Percentiles rank a stretch among this genome's conserved stretches.
phyloP scores from a whole-genome alignment of 1,284 basidiomycete genomes.

The Termitomyces sp. region DNA sequence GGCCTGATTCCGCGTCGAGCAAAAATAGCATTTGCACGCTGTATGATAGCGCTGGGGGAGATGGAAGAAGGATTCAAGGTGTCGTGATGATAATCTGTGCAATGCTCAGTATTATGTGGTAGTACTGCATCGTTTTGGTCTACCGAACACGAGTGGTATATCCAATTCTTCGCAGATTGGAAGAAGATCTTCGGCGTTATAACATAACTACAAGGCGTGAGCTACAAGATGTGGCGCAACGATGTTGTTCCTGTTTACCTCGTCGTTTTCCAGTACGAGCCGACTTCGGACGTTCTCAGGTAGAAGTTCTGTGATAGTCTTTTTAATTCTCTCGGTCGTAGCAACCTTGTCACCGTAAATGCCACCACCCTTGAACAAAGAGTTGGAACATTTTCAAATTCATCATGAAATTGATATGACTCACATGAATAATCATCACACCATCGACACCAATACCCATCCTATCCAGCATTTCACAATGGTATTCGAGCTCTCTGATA shows the following conservation, averaged over 20 bases:
- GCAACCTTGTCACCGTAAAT: slow-evolving; percentile 75
- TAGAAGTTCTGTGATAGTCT: slow-evolving; percentile 57
- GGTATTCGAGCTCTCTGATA: slow-evolving; percentile 77
- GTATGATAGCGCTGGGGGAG: slow-evolving; percentile 55
- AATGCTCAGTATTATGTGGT: neutral
- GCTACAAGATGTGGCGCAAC: neutral
- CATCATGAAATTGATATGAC: slow-evolving; percentile 17
- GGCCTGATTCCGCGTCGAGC: slow-evolving; percentile 69
- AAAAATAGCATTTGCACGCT: slow-evolving; percentile 75
- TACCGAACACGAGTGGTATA: slow-evolving; percentile 73
- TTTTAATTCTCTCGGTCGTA: slow-evolving; percentile 70
- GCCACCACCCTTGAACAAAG: slow-evolving; percentile 54
- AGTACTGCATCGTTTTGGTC: neutral
- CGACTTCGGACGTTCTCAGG: slow-evolving; percentile 64
- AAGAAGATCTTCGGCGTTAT: slow-evolving; percentile 81
- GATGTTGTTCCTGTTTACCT: slow-evolving; percentile 40
- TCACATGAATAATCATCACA: slow-evolving; percentile 76
- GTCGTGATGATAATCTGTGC: slow-evolving; percentile 77
- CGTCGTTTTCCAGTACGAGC: slow-evolving; percentile 89
- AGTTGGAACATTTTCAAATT: neutral
- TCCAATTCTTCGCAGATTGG: slow-evolving; percentile 78
- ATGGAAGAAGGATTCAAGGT: slow-evolving; percentile 60
- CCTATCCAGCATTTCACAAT: slow-evolving; percentile 79
- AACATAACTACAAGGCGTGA: slow-evolving; percentile 62
- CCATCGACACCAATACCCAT: slow-evolving; percentile 76